Conservation (phyloP, 2,329 filamentous ascomycete species). For the Stemphylium lycopersici region DNA sequence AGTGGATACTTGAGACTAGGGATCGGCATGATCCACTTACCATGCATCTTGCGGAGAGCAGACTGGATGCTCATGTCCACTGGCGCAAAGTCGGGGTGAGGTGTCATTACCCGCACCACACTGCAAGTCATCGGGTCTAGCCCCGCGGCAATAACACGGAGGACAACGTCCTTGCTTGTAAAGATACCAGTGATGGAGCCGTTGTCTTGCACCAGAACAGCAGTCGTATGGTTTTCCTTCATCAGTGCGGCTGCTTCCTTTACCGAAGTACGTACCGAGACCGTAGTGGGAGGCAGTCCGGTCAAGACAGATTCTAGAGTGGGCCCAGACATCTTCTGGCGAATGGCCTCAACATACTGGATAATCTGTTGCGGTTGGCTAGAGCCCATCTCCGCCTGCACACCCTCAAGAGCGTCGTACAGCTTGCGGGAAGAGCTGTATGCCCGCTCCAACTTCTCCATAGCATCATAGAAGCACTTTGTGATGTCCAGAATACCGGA, state of each 20-base stretch:
- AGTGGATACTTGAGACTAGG: slow-evolving; percentile 1
- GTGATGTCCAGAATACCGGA: slow-evolving; percentile 98
- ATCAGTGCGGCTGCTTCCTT: slow-evolving; percentile 94
- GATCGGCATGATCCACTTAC: slow-evolving; percentile 58
- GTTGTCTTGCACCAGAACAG: slow-evolving; percentile 93
- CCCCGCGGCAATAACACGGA: slow-evolving; percentile 95
- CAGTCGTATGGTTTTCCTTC: slow-evolving; percentile 99
- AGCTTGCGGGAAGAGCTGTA: slow-evolving; percentile 98
- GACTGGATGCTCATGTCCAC: slow-evolving; percentile 99
- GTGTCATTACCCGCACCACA: slow-evolving; percentile 98
- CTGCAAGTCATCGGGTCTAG: slow-evolving; percentile 94
- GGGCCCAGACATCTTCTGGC: slow-evolving; percentile 96
- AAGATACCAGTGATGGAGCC: slow-evolving; percentile 98
- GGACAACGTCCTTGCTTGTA: slow-evolving; percentile 97
- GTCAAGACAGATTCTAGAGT: slow-evolving; percentile 94
- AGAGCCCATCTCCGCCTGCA: slow-evolving; percentile 93
- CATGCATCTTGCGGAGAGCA: slow-evolving; percentile 98
- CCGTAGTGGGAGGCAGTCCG: slow-evolving; percentile 88
- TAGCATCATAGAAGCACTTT: slow-evolving; percentile 99
- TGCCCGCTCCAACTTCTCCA: slow-evolving; percentile 98
- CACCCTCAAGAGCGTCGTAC: slow-evolving; percentile 95
- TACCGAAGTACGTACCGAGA: slow-evolving; percentile 93
- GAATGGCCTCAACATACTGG: slow-evolving; percentile 95
- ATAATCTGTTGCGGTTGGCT: slow-evolving; percentile 99
- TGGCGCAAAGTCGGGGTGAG: slow-evolving; percentile 96